Evolutionary conservation across 495 filamentous ascomycete species (phyloP), one percentile per base, ranked within the genome.

Genomic region (Bacidia rubella): DNA sequence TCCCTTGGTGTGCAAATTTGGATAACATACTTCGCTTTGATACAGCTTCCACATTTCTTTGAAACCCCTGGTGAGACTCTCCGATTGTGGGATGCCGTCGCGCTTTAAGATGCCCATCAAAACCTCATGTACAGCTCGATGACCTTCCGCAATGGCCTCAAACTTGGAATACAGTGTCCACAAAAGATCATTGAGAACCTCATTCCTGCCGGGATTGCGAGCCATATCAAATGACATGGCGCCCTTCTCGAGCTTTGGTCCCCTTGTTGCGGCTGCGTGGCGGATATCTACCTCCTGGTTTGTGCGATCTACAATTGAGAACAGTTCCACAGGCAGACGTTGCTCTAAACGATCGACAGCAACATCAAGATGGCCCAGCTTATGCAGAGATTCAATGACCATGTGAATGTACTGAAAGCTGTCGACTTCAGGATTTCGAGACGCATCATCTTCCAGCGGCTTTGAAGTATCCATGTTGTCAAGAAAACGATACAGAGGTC

Each of bases 111-210:
- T 86, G 0, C 80, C 85, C 40, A 78, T 79, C 55, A 95, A 78
- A 42, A 90, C 82, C 65, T 99, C 92, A 63, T 96, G 88, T 47
- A 97, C 75, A 1, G 94, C 86, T 46, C 92, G 83, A 61, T 99
- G 93, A 12, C 92, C 84, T 66, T 99, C 92, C 12, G 88, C 88
- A 56, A 99, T 95, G 15, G 93, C 81, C 63, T 96, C 92, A 60
- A 99, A 95, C 57, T 95, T 94, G 15, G 90, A 87, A 66, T 94
- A 99, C 0, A 99, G 67, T 1, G 89, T 90, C 80, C 80, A 89
- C 7, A 99, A 70, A 29, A 94, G 78, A 60, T 99, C 92, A 49
- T 87, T 81, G 29, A 99, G 79, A 20, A 94, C 83, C 60, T 83
- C 82, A 17, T 82, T 85, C 5, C 85, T 77, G 60, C 84, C 78